A percentile compares a stretch with the other conserved stretches of the same genome.
Conservation (phyloP, 2,329 filamentous ascomycete genomes). For the Atkinsonella hypoxylon region DNA sequence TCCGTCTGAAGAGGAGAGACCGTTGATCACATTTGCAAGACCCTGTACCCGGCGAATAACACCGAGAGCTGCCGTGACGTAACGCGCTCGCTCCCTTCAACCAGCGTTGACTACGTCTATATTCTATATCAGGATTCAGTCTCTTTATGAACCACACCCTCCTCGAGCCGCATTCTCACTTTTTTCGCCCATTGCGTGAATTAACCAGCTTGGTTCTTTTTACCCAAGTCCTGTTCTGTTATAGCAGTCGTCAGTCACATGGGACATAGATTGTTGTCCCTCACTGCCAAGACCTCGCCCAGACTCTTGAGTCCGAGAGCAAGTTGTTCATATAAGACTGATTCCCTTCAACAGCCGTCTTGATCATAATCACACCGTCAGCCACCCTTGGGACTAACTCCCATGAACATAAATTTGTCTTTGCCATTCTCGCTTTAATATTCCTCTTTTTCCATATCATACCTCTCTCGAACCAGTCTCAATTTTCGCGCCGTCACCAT, state of each 20-base stretch:
- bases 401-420: too few species aligned
- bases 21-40: background rate
- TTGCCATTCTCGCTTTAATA: background rate
- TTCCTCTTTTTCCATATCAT: background rate
- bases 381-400: too few species aligned
- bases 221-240: background rate
- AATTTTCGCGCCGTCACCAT: conserved; percentile 23
- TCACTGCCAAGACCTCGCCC: background rate
- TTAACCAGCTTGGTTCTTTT: background rate
- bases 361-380: too few species aligned
- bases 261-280: background rate
- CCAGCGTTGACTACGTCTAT: background rate
- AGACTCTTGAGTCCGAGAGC: background rate
- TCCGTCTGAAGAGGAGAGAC: background rate
- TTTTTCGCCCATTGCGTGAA: background rate
- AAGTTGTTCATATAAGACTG: background rate
- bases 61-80: background rate
- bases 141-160: background rate
- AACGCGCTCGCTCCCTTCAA: background rate
- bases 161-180: background rate
- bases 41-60: background rate
- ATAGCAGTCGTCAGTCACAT: background rate
- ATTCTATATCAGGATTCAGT: background rate
- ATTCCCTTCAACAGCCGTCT: background rate
- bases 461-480: background rate